These are phyloP conservation scores for Melanogaster broomeanus DNA, from an alignment of 768 basidiomycete genomes.

Conservation along the genomic window DNA sequence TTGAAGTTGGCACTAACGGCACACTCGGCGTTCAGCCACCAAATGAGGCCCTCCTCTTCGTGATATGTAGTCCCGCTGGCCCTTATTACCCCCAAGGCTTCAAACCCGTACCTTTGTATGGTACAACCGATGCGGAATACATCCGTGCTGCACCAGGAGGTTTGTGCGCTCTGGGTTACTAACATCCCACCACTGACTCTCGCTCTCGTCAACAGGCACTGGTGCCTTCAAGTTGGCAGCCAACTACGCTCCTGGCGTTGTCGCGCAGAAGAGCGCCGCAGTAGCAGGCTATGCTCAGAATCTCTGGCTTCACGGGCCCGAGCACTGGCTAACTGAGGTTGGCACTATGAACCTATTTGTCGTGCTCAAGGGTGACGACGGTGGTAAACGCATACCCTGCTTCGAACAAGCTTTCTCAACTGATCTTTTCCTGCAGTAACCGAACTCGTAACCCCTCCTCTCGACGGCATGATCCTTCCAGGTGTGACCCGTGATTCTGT, in stretches of 20 bases:
- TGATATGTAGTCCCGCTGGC: constrained; percentile 65
- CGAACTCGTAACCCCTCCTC: constrained; percentile 66
- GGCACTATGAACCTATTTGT: constrained; percentile 95
- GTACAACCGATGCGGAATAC: constrained; percentile 63
- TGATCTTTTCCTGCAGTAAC: constrained; percentile 30
- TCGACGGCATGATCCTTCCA: constrained; percentile 68
- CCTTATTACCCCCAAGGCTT: constrained; percentile 87
- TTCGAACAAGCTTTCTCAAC: not conserved
- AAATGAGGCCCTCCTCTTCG: constrained; percentile 69
- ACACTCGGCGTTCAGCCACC: constrained; percentile 52
- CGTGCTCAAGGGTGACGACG: constrained; percentile 70
- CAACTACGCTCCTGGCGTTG: constrained; percentile 87
- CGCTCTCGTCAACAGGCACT: constrained; percentile 49
- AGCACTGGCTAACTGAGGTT: constrained; percentile 59
- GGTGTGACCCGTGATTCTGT: constrained; percentile 65
- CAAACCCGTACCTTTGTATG: constrained; percentile 88
- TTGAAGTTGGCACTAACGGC: constrained; percentile 66
- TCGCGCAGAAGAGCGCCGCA: constrained; percentile 80
- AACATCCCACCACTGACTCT: constrained; percentile 7
- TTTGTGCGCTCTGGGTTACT: constrained; percentile 14
- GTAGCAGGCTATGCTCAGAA: constrained; percentile 83
- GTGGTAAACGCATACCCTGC: constrained; percentile 42
- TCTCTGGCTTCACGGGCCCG: constrained; percentile 81
- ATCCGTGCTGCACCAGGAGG: constrained; percentile 88
- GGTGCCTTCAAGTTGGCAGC: constrained; percentile 87